Evolutionary conservation across 331 rosid genomes (phyloP), one percentile per base, ranked within the genome.

Genomic region (Saraca asoca): DNA sequence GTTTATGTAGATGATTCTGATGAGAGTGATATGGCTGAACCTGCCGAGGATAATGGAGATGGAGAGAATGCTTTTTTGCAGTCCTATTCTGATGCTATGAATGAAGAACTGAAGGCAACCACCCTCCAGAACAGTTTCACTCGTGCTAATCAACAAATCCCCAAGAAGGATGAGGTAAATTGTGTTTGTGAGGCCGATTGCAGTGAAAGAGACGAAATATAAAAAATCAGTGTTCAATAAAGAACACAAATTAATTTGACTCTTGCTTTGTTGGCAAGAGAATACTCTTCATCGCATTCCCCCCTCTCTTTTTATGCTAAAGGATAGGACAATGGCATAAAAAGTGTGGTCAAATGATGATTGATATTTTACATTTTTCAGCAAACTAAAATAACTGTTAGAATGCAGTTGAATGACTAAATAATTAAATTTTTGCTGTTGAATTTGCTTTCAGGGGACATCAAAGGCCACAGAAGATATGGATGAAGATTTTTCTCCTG

Each of bases 401-500:
- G 18, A 66, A 64, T 31, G 67, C 68, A 49, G 63, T 58, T 46
- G 51, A 24, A 24, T 63, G 71, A 42, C 58, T 55, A 53, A 6
- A 33, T 64, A 34, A 68, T 74, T 45, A 51, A 11, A 15, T 38
- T 19, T 54, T 53, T 57, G 17, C 45, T 69, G 33, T 56, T 20
- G 45, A 72, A 35, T 59, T 54, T 44, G 65, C 34, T 54, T 74
- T 73, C 78, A 90, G 99, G 96, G 89, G 73, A 81, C 84, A 49
- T 83, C 89, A 18, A 73, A 78, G 58, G 79, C 83, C 0, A 34
- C 72, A 2, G 92, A 78, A 42, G 70, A 76, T 71, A 85, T 86
- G 91, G 97, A 90, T 33, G 94, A 76, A 48, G 96, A 90, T 33
- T 94, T 90, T 75, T 78, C 89, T 41, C 96, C 96, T 13, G 87